These are phyloP conservation scores for Zymoseptoria passerinii DNA, from an alignment of 2,329 filamentous ascomycete species.

Conservation along the genomic window DNA sequence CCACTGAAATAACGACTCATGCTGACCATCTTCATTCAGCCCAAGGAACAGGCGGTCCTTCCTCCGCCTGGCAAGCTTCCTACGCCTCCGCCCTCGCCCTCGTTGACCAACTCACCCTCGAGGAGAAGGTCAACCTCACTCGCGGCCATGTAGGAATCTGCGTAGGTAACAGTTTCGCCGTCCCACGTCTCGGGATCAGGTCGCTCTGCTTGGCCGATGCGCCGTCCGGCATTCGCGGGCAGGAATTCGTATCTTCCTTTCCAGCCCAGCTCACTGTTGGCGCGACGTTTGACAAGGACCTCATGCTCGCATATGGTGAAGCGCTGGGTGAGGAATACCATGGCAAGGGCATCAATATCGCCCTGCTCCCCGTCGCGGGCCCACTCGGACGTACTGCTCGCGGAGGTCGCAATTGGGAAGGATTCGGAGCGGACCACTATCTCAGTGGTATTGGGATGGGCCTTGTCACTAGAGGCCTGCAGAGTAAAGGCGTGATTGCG, in stretches of 20 bases:
- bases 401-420: constrained; percentile 39
- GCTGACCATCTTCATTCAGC: constrained; percentile 9
- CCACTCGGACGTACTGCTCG: constrained; percentile 36
- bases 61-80: constrained; percentile 23
- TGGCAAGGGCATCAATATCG: constrained; percentile 26
- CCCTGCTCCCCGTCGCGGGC: constrained; percentile 60
- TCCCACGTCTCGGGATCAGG: constrained; percentile 60
- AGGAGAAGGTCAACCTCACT: constrained; percentile 31
- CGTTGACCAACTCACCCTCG: constrained; percentile 28
- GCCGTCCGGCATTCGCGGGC: constrained; percentile 56
- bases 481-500: constrained; percentile 26
- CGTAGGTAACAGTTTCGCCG: constrained; percentile 68
- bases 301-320: constrained; percentile 45
- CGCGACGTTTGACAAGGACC: constrained; percentile 45
- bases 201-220: constrained; percentile 32
- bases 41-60: constrained; percentile 17
- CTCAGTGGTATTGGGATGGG: constrained; percentile 46
- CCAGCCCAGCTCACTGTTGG: constrained; percentile 61
- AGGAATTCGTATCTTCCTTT: constrained; percentile 68
- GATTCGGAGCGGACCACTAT: constrained; percentile 59
- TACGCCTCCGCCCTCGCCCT: constrained; percentile 27
- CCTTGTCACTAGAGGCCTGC: constrained; percentile 47
- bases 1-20: neutral
- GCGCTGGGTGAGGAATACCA: constrained; percentile 41
- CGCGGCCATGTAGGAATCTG: constrained; percentile 39